phyloP scores from a whole-genome alignment of 1,284 basidiomycete species.

The Entoloma clypeatum region DNA sequence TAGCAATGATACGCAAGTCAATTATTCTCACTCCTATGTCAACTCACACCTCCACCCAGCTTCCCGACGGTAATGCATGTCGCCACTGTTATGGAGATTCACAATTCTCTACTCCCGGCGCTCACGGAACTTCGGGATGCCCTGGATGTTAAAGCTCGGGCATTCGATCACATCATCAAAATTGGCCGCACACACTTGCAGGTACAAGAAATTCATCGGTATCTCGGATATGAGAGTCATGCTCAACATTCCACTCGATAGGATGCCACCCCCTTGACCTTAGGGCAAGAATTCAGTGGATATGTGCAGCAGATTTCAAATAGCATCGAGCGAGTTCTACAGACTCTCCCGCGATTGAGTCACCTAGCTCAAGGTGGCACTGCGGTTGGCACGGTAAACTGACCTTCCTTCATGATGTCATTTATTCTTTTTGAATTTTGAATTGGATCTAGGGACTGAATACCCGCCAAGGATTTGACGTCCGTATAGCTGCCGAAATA shows the following conservation, averaged over 20 bases:
- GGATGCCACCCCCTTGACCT: conserved; percentile 97
- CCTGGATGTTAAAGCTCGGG: conserved; percentile 77
- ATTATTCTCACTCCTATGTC: conserved; percentile 1
- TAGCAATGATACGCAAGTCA: conserved; percentile 89
- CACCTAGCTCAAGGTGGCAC: conserved; percentile 97
- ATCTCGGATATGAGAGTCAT: too few relatives aligned
- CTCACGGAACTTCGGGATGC: conserved; percentile 82
- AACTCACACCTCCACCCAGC: conserved; percentile 37
- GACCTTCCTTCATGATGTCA: neutral
- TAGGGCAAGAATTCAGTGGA: conserved; percentile 98
- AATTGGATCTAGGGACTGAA: conserved; percentile 87
- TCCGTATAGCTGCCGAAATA: conserved; percentile 90
- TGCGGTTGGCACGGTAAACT: conserved; percentile 90
- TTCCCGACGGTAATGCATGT: conserved; percentile 99
- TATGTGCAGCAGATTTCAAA: conserved; percentile 96
- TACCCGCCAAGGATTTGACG: conserved; percentile 96
- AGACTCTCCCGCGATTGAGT: conserved; percentile 82
- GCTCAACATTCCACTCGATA: too few relatives aligned
- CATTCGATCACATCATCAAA: conserved; percentile 92
- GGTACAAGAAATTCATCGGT: conserved; percentile 32
- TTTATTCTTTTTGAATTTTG: conserved; percentile 3
- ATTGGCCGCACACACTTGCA: conserved; percentile 98
- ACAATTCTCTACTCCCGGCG: conserved; percentile 80
- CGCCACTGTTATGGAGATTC: conserved; percentile 90
- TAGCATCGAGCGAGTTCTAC: conserved; percentile 85